Percentiles rank a stretch among this genome's conserved stretches.
Evolutionary conservation across 768 basidiomycete genomes (phyloP).

Genomic region (Daedalea quercina): DNA sequence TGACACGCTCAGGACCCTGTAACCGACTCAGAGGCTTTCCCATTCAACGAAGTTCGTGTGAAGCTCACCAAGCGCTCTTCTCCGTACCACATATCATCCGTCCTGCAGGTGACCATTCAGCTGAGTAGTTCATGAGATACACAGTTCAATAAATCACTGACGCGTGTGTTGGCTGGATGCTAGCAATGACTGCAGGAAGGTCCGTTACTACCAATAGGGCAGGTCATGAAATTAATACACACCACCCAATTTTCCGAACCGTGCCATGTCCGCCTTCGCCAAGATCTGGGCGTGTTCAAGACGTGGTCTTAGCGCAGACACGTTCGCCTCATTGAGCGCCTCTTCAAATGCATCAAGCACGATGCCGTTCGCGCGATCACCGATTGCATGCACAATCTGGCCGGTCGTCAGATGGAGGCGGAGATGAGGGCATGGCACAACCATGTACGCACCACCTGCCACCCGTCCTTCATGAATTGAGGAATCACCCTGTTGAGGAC

Average conservation of each 20-base stretch:
- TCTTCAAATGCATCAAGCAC: slow-evolving; percentile 80
- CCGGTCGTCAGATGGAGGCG: background rate
- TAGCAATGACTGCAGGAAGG: slow-evolving; percentile 67
- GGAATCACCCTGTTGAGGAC: slow-evolving; percentile 58
- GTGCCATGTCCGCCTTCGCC: slow-evolving; percentile 63
- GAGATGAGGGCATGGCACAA: background rate
- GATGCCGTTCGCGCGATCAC: slow-evolving; percentile 81
- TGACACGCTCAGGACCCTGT: slow-evolving; percentile 79
- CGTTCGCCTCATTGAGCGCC: slow-evolving; percentile 51
- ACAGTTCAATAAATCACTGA: slow-evolving; percentile 30
- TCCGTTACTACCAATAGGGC: background rate
- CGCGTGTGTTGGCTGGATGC: slow-evolving; percentile 87
- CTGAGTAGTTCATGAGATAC: background rate
- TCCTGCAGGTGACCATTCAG: slow-evolving; percentile 33
- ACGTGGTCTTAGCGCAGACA: slow-evolving; percentile 64
- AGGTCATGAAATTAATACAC: slow-evolving; percentile 14
- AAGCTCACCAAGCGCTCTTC: slow-evolving; percentile 65
- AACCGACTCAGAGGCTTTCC: slow-evolving; percentile 5
- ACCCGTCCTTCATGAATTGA: slow-evolving; percentile 69
- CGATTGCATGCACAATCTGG: slow-evolving; percentile 84
- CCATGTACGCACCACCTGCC: slow-evolving; percentile 72
- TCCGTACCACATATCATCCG: slow-evolving; percentile 88
- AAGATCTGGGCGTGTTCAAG: slow-evolving; percentile 92
- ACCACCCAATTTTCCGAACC: slow-evolving; percentile 80
- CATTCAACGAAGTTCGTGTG: background rate